Base-by-base conservation (phyloP, 148 eudicot genomes). In the Polygonum aviculare region DNA sequence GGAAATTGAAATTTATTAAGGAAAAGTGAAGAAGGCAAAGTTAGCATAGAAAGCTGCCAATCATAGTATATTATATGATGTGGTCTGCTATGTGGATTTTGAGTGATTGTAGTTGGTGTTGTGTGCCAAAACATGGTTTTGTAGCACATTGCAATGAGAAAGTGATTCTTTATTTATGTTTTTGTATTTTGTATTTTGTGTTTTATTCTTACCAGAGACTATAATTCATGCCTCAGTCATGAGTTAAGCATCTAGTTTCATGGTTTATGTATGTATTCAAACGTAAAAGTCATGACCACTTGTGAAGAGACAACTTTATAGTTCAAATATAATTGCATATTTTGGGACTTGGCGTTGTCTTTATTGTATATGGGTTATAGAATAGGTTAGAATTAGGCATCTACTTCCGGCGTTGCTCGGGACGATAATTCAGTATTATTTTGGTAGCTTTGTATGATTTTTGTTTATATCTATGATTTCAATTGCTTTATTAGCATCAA, bases 1-100 rank as follows among this genome's bases (percentile, higher is more conserved):
- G 69, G 69, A 12, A 55, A 57, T 57, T 57, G 3, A 57, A 57
- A 57, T 7, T 57, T 11, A 83, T n/a, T 82, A 79, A 80, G 70
- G 6, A 47, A 65, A 57, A 57, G 6, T 2, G 26, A 18, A 22
- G 21, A 22, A 35, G 72, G 72, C 44, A 67, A 67, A 67, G 19
- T 35, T 33, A 67, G 45, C 72, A 67, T 67, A 67, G 72, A 36
- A 36, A 67, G 72, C 72, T 67, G 72, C 10, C 44, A 67, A 36
- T 67, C 72, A 67, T 67, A 67, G 72, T 62, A 16, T 12, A 26
- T 36, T 67, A 38, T 35, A 67, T 67, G 72, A 67, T 67, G 44
- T 67, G 72, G 45, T 67, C 44, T 67, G 72, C 72, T 67, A 14
- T 67, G 72, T 67, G 72, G 72, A 33, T 36, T 67, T 36, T 67